Base-by-base conservation (phyloP, 441 rosid genomes). In the Arabidopsis lyrata region DNA sequence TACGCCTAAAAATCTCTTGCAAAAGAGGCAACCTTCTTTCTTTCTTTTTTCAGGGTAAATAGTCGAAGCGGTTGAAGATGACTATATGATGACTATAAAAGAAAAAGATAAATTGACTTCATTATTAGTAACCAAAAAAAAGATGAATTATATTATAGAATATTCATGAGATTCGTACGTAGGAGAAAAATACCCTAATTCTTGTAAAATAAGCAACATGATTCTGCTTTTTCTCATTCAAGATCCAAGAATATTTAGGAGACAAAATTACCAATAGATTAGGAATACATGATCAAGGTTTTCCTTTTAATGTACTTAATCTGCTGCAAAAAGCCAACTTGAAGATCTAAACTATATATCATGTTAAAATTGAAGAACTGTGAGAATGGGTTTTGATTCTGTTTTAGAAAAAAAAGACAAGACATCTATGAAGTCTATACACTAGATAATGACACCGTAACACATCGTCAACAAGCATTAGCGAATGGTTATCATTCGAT, bases 371-470 rank as follows among this genome's bases (percentile, higher is more conserved):
- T 39, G n/a, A 24, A 53, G n/a, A 50, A 24, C 12, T 35, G 38
- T 12, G 24, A 52, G 15, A 52, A 66, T 24, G 5, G 5, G 58
- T 35, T n/a, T n/a, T 66, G 22, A 58, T 11, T 58, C 63, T 35
- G 4, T 24, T 35, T 35, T 58, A 32, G 4, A 31, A 47, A 10
- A 2, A 38, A 50, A n/a, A 27, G 18, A 54, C 31, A 39, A 13
- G 24, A 39, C 22, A 50, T 66, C 11, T 11, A 36, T 20, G 6
- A 24, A 66, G 34, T 8, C 9, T 27, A 4, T 6, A 32, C 57
- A 36, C 16, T 39, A 61, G 62, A 52, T 9, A 71, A 39, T 36
- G 68, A 18, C 76, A 72, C 31, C 68, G 35, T 72, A 62, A 71
- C 53, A 52, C 20, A 38, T 27, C n/a, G 20, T 50, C 39, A 61